phyloP scores from a whole-genome alignment of 306 rosid species.

The Quercus bicolor region DNA sequence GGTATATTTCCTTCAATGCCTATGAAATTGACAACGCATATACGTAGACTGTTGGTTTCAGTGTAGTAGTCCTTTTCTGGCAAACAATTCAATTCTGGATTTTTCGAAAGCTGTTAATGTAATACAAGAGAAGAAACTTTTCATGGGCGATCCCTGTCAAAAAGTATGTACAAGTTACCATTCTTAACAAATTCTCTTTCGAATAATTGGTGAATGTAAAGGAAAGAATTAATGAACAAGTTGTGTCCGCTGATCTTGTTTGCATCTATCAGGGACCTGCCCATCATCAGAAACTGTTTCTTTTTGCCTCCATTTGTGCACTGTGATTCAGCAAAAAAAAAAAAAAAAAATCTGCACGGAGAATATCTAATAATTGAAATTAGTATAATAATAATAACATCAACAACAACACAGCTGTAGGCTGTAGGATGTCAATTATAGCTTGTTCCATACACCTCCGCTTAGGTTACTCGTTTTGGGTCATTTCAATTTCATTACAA shows the following conservation, averaged over 20 bases:
- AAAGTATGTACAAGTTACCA: not conserved
- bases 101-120: not conserved
- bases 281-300: not conserved
- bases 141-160: constrained; percentile 1
- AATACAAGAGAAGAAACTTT: not conserved
- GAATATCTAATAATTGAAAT: too few relatives aligned
- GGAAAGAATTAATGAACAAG: not conserved
- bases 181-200: not conserved
- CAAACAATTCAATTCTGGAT: constrained; percentile 5
- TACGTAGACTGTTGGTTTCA: not conserved
- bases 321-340: not conserved
- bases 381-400: not conserved
- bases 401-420: not conserved
- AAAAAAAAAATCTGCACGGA: too few relatives aligned
- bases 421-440: too few relatives aligned
- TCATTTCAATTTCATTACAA: not conserved
- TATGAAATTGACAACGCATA: constrained; percentile 14
- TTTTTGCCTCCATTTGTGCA: not conserved
- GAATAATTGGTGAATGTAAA: not conserved
- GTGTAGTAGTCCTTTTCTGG: constrained; percentile 10
- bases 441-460: not conserved
- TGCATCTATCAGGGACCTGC: not conserved
- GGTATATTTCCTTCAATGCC: not conserved
- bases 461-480: not conserved
- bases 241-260: not conserved